Base-by-base conservation (phyloP, 345 rosid species). In the Limnanthes douglasii region DNA sequence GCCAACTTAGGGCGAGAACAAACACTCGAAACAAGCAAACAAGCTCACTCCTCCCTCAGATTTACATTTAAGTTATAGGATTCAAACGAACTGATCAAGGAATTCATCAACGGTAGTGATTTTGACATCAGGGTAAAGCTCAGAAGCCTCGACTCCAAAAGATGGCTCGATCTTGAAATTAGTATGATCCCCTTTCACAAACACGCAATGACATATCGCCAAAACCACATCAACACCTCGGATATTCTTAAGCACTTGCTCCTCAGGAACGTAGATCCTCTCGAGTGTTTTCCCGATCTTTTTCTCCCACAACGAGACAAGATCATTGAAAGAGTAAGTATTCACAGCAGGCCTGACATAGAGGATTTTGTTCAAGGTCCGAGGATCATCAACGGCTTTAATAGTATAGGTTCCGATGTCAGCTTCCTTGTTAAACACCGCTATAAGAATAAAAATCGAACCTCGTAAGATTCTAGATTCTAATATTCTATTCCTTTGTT, bases 281-380 rank as follows among this genome's bases (percentile, higher is more conserved):
- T 68, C 65, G 3, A 75, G 64, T 32, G 69, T 60, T 34, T 41
- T 71, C 21, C 67, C 71, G 1, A 71, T 68, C 48, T 71, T 75
- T 33, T 53, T 71, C 54, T 75, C 85, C 85, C 76, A 75, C 31
- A 68, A 34, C 11, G 68, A 56, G 5, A 68, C 71, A 29, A 71
- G 60, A 37, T 75, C 85, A 12, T 71, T 65, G 54, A 68, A 65
- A 0, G 79, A 65, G 60, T 53, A 56, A 13, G 48, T 62, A 65
- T 74, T 74, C 34, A 20, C 25, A 0, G 72, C 59, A 18, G 75
- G 84, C 43, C 57, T 51, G 2, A 75, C 22, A 45, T 68, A 62
- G 18, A 75, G 48, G 40, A 54, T 51, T 49, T 68, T 75, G 60
- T 75, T 75, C 53, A 68, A 25, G 9, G 85, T 66, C 45, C 72